Evolutionary conservation across 768 basidiomycete genomes (phyloP).

Genomic region (Saitozyma sp.): DNA sequence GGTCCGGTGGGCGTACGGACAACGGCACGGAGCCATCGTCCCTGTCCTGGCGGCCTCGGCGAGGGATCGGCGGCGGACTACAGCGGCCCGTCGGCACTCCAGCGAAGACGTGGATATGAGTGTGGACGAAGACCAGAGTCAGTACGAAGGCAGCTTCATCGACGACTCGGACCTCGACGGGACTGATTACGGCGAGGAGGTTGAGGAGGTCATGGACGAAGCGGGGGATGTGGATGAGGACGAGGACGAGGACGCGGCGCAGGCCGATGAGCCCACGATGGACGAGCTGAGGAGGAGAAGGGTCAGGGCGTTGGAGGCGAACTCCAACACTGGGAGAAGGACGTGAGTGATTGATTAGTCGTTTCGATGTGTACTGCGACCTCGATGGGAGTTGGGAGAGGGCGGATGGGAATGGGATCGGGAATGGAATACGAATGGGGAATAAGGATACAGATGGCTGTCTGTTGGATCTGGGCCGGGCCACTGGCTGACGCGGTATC

Average conservation of each 20-base stretch:
- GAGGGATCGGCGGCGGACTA: neutral
- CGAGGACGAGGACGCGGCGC: neutral
- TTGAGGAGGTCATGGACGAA: neutral
- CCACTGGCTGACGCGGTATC: no score
- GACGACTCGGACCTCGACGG: constrained; percentile 16
- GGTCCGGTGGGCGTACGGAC: neutral
- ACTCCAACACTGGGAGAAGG: no score
- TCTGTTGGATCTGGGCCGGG: no score
- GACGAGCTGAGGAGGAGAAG: no score
- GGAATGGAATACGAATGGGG: no score
- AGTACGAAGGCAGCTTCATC: constrained; percentile 20
- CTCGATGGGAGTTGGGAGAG: no score
- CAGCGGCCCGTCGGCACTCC: neutral
- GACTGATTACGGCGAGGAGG: neutral
- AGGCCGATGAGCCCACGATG: no score
- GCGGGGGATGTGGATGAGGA: neutral
- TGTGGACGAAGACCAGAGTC: constrained; percentile 1
- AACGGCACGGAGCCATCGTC: neutral
- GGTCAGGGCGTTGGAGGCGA: no score
- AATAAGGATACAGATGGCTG: no score
- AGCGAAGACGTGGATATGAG: neutral
- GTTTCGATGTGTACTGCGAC: no score
- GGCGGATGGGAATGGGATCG: no score
- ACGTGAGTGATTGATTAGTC: no score
- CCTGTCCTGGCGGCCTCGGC: neutral